Evolutionary conservation across 805 yeast genomes (phyloP).

Genomic region (Zygosaccharomyces bisporus): DNA sequence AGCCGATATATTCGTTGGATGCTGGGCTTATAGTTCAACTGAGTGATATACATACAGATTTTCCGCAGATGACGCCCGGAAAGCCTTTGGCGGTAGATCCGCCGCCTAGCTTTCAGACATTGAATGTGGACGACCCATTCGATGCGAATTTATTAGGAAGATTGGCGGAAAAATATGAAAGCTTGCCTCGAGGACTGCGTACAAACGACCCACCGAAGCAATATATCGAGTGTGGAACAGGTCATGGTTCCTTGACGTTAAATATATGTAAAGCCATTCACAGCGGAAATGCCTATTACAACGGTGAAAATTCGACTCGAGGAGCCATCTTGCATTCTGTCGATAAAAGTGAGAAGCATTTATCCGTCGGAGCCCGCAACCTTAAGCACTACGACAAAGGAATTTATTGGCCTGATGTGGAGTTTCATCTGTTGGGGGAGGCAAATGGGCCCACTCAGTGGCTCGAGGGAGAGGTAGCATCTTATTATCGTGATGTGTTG

Average conservation of each 20-base stretch:
- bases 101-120: conserved; percentile 6
- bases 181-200: conserved; percentile 5
- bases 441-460: conserved; percentile 41
- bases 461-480: conserved; percentile 29
- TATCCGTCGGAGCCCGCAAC: conserved; percentile 41
- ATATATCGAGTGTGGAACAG: conserved; percentile 52
- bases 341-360: conserved; percentile 41
- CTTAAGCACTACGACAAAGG: conserved; percentile 42
- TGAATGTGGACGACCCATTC: conserved; percentile 7
- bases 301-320: conserved; percentile 26
- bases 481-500: conserved; percentile 11
- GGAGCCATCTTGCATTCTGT: conserved; percentile 48
- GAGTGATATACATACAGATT: conserved; percentile 46
- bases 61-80: conserved; percentile 29
- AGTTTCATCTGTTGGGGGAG: conserved; percentile 36
- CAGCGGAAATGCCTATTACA: conserved; percentile 41
- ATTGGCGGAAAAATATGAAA: neutral
- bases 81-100: conserved; percentile 4
- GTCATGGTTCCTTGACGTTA: conserved; percentile 49
- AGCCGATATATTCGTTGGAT: conserved; percentile 49
- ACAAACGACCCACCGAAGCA: conserved; percentile 34
- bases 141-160: conserved; percentile 4
- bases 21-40: conserved; percentile 45
- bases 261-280: conserved; percentile 44
- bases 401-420: conserved; percentile 43